phyloP scores from a whole-genome alignment of 2,329 filamentous ascomycete genomes.

The Sarocladium brachiariae region DNA sequence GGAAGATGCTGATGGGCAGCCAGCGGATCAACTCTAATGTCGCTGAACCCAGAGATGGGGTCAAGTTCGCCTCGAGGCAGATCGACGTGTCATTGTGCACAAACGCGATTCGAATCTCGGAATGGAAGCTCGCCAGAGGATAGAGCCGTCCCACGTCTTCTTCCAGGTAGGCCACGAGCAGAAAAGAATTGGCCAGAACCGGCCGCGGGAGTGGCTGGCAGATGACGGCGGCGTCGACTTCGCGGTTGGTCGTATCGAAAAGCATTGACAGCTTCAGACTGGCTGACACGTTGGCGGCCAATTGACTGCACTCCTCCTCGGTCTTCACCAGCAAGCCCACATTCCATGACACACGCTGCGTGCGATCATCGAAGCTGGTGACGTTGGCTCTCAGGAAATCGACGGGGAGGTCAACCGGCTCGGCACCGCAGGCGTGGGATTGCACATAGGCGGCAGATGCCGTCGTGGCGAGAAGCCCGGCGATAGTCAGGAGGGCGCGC shows the following conservation, averaged over 20 bases:
- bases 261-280: not conserved
- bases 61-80: not conserved
- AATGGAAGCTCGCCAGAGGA: not conserved
- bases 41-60: not conserved
- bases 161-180: not conserved
- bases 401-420: not conserved
- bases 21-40: not conserved
- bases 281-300: not conserved
- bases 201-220: not conserved
- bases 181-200: not conserved
- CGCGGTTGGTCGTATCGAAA: not conserved
- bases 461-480: not conserved
- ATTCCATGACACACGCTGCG: not conserved
- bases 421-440: not conserved
- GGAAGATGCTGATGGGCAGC: conserved; percentile 1
- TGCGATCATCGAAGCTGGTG: not conserved
- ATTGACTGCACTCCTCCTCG: not conserved
- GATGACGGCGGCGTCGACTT: not conserved
- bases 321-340: not conserved
- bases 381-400: not conserved
- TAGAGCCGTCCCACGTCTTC: not conserved
- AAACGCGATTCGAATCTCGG: not conserved
- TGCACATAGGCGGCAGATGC: not conserved
- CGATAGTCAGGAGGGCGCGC: not conserved
- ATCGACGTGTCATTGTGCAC: not conserved